Evolutionary conservation across 768 basidiomycete genomes (phyloP).

Genomic region (Mycena vitilis): DNA sequence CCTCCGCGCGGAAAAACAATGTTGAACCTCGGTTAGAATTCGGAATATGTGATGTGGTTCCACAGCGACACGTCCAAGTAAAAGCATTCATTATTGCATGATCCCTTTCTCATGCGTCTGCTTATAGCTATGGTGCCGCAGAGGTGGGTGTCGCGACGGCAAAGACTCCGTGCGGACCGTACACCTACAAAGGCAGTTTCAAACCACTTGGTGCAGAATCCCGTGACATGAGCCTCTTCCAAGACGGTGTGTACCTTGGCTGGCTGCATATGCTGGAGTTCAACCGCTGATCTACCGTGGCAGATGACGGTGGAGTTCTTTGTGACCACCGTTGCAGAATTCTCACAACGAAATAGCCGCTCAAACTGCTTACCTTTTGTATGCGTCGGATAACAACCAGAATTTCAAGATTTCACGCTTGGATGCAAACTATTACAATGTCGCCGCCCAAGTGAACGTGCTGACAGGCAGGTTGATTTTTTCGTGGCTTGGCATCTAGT

Average conservation of each 20-base stretch:
- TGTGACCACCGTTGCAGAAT: neutral
- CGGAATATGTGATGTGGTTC: constrained; percentile 80
- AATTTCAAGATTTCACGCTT: constrained; percentile 73
- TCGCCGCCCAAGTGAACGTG: constrained; percentile 58
- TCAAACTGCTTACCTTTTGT: constrained; percentile 67
- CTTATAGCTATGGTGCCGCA: constrained; percentile 68
- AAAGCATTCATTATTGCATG: constrained; percentile 28
- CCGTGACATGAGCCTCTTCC: constrained; percentile 68
- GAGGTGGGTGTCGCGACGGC: constrained; percentile 72
- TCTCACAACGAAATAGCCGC: constrained; percentile 44
- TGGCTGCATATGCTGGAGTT: neutral
- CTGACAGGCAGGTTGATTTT: constrained; percentile 51
- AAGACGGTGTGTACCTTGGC: constrained; percentile 60
- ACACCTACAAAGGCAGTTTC: constrained; percentile 65
- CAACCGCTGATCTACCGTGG: constrained; percentile 17
- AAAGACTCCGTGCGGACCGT: constrained; percentile 70
- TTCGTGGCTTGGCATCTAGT: neutral
- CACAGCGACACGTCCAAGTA: constrained; percentile 73
- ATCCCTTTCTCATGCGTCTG: neutral
- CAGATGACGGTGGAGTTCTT: constrained; percentile 53
- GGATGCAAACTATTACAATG: constrained; percentile 69
- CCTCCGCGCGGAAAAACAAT: neutral
- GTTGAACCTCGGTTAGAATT: constrained; percentile 51
- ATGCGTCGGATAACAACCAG: constrained; percentile 76
- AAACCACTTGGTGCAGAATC: constrained; percentile 70